Percentiles rank a stretch among this genome's conserved stretches.
phyloP scores from a whole-genome alignment of 768 basidiomycete genomes.

The Cystofilobasidium bisporidii region DNA sequence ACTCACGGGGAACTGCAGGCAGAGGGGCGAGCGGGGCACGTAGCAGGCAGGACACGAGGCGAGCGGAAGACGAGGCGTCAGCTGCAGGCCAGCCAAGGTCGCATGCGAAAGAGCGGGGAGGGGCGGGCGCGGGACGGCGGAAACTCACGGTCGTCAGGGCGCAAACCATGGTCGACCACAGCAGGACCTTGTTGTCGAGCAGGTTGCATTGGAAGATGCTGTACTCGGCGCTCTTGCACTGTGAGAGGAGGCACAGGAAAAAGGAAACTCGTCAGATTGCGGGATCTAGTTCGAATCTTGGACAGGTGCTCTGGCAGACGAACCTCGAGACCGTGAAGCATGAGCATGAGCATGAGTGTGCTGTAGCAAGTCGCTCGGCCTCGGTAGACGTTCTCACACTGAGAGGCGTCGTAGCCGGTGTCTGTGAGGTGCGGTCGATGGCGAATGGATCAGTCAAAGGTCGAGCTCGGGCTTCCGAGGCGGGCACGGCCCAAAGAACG shows the following conservation, averaged over 20 bases:
- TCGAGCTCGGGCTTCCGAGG: no score
- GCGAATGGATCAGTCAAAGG: no score
- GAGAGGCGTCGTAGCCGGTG: slow-evolving; percentile 35
- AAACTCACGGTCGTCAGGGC: slow-evolving; percentile 32
- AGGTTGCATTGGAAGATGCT: slow-evolving; percentile 40
- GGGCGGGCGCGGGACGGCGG: no score
- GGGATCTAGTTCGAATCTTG: no score
- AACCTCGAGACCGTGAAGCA: slow-evolving; percentile 21
- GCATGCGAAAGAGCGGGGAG: not conserved
- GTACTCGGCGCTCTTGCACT: slow-evolving; percentile 40
- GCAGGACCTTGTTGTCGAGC: slow-evolving; percentile 40
- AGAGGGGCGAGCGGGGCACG: no score
- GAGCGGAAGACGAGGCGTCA: no score
- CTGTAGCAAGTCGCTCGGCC: slow-evolving; percentile 42
- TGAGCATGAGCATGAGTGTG: slow-evolving; percentile 40
- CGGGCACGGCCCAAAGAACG: no score
- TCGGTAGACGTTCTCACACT: slow-evolving; percentile 41
- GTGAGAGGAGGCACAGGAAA: slow-evolving; percentile 31
- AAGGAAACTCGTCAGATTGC: not conserved
- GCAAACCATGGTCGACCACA: slow-evolving; percentile 37
- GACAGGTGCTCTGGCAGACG: no score
- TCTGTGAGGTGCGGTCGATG: no score
- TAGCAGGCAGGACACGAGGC: no score
- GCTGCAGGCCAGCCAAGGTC: no score
- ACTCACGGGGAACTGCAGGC: no score